Evolutionary conservation across 192 early-diverging fungal genomes (phyloP).

Genomic region (Pecoramyces ruminantium): DNA sequence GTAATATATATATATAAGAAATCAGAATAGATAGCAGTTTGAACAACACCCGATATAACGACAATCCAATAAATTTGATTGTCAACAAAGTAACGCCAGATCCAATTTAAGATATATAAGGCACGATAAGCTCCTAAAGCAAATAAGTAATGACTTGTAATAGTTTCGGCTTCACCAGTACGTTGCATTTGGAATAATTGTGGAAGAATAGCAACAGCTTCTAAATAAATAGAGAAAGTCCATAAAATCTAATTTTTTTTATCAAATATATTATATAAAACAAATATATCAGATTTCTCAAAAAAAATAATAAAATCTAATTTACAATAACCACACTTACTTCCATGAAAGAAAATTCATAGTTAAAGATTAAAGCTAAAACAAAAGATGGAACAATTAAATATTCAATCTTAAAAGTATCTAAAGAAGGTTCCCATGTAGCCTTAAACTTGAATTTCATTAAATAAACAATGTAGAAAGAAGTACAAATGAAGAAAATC

Average conservation of each 20-base stretch:
- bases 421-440: slow-evolving; percentile 80
- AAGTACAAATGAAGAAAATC: slow-evolving; percentile 74
- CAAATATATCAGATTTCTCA: too few species aligned
- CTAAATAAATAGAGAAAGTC: slow-evolving; percentile 94
- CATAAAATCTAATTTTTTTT: slow-evolving; percentile 52
- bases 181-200: slow-evolving; percentile 94
- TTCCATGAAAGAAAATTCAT: slow-evolving; percentile 49
- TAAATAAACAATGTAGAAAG: slow-evolving; percentile 74
- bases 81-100: slow-evolving; percentile 70
- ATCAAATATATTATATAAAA: too few species aligned
- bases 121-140: slow-evolving; percentile 83
- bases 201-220: slow-evolving; percentile 91
- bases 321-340: slow-evolving; percentile 22
- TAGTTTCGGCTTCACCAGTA: slow-evolving; percentile 97
- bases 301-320: neutral
- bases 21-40: slow-evolving; percentile 89
- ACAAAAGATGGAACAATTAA: slow-evolving; percentile 51
- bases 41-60: slow-evolving; percentile 77
- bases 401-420: slow-evolving; percentile 75
- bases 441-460: slow-evolving; percentile 75
- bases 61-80: slow-evolving; percentile 64
- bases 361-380: slow-evolving; percentile 57
- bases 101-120: slow-evolving; percentile 86
- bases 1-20: slow-evolving; percentile 97
- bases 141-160: slow-evolving; percentile 98